A percentile compares a stretch with the other conserved stretches of the same genome.
Evolutionary conservation across 768 basidiomycete species (phyloP).

Genomic region (Chalciporus piperatus): DNA sequence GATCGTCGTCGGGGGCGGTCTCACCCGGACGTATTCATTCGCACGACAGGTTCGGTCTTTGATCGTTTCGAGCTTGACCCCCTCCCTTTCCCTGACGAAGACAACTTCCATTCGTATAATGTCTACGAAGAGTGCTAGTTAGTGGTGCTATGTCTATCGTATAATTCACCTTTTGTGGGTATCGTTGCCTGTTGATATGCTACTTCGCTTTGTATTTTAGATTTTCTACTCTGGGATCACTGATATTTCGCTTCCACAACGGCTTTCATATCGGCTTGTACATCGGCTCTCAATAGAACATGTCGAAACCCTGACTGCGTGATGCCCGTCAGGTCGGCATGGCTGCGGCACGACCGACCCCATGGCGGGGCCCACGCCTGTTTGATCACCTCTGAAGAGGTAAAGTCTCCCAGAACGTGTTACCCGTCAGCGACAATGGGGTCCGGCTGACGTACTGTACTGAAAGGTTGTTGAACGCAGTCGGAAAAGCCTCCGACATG

Average conservation of each 20-base stretch:
- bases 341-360: too few species aligned
- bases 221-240: constrained; percentile 4
- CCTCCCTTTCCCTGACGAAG: constrained; percentile 62
- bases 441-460: constrained; percentile 46
- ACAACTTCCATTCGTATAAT: constrained; percentile 46
- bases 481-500: constrained; percentile 45
- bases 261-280: neutral
- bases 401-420: constrained; percentile 27
- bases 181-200: constrained; percentile 27
- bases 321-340: too few species aligned
- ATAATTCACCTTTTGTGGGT: constrained; percentile 24
- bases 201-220: constrained; percentile 30
- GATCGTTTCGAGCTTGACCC: constrained; percentile 68
- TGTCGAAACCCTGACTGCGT: too few species aligned
- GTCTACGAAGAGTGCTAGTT: constrained; percentile 71
- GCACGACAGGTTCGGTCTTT: constrained; percentile 56
- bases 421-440: constrained; percentile 17
- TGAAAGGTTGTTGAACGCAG: constrained; percentile 67
- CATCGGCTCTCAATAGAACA: neutral
- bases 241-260: constrained; percentile 2
- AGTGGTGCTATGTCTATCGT: constrained; percentile 36
- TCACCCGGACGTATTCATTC: constrained; percentile 59
- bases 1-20: constrained; percentile 50
- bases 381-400: neutral
- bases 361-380: too few species aligned